A percentile compares a stretch with the other conserved stretches of the same genome.
Evolutionary conservation across 129 eudicot genomes (phyloP).

Genomic region (Cynara cardunculus): DNA sequence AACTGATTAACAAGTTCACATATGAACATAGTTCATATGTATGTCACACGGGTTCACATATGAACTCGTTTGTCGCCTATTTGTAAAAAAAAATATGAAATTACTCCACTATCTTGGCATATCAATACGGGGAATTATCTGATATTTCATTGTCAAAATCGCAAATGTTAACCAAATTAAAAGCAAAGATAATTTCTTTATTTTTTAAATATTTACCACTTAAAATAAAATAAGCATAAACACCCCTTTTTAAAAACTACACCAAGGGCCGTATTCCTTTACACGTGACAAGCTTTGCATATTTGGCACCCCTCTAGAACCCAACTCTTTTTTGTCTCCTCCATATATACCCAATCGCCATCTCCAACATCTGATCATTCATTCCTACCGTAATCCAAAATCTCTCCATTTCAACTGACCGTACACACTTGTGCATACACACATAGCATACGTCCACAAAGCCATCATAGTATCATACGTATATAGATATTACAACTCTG

Average conservation of each 20-base stretch:
- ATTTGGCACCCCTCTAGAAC: neutral
- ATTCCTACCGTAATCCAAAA: neutral
- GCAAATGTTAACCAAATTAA: no score
- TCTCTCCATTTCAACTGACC: neutral
- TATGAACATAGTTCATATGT: no score
- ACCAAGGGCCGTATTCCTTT: neutral
- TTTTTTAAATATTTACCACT: no score
- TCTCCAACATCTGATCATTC: constrained; percentile 14
- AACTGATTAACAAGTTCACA: no score
- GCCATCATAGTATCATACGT: neutral
- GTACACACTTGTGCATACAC: neutral
- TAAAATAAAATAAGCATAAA: neutral
- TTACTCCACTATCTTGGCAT: no score
- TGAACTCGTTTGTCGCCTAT: no score
- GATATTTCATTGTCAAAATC: no score
- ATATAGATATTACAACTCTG: neutral
- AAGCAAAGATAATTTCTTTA: no score
- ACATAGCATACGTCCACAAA: neutral
- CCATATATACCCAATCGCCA: constrained; percentile 16
- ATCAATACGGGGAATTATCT: no score
- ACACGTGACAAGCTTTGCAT: neutral
- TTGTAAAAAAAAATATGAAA: no score
- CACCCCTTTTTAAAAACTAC: neutral
- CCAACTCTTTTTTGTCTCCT: neutral
- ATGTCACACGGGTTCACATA: no score